Evolutionary conservation across 345 rosid species (phyloP).

Genomic region (Rhizophora apiculata): DNA sequence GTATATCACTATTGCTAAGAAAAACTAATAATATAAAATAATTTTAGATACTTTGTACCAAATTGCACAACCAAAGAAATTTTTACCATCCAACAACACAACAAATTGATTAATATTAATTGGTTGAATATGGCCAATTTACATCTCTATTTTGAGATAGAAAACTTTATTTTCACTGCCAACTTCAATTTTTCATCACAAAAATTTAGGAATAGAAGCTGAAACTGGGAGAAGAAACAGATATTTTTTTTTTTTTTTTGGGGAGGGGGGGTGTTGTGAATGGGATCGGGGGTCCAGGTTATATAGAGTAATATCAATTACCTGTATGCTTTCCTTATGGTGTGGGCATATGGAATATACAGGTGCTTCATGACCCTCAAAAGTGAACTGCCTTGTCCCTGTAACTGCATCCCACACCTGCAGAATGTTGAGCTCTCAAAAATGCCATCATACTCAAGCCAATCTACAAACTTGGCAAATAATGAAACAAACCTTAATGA

Average conservation of each 20-base stretch:
- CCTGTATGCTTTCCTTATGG: slow-evolving; percentile 47
- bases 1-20: too few species aligned
- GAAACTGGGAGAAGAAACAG: neutral
- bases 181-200: neutral
- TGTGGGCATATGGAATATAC: slow-evolving; percentile 59
- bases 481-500: neutral
- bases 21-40: too few species aligned
- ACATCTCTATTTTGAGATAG: neutral
- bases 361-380: slow-evolving; percentile 57
- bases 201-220: neutral
- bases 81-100: too few species aligned
- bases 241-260: too few species aligned
- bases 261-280: too few species aligned
- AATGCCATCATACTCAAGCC: neutral
- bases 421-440: neutral
- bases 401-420: slow-evolving; percentile 51
- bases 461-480: neutral
- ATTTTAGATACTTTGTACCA: too few species aligned
- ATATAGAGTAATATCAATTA: neutral
- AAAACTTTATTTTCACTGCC: neutral
- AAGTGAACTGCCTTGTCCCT: slow-evolving; percentile 37
- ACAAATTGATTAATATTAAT: too few species aligned
- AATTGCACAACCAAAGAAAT: too few species aligned
- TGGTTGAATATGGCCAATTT: too few species aligned
- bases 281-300: too few species aligned